Evolutionary conservation across 768 basidiomycete genomes (phyloP).

Genomic region (Artomyces pyxidatus): DNA sequence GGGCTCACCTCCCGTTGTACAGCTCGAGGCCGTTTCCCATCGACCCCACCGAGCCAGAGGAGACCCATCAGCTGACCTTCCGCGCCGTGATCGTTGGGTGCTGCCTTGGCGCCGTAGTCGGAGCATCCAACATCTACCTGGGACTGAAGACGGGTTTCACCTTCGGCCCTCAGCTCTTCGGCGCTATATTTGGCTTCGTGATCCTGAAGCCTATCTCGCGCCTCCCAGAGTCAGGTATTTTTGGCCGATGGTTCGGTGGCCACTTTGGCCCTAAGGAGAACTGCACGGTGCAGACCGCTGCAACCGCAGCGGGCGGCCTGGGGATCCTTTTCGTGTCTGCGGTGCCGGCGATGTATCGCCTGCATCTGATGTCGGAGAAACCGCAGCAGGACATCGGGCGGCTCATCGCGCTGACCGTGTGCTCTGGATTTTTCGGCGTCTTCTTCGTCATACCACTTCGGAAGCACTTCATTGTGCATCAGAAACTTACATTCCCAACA

Average conservation of each 20-base stretch:
- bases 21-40: conserved; percentile 1
- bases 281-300: conserved; percentile 53
- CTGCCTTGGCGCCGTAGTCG: conserved; percentile 44
- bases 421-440: conserved; percentile 51
- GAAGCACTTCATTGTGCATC: conserved; percentile 54
- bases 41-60: neutral
- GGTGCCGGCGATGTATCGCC: conserved; percentile 52
- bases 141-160: conserved; percentile 64
- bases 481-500: conserved; percentile 57
- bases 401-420: conserved; percentile 46
- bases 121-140: conserved; percentile 59
- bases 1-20: neutral
- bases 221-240: conserved; percentile 36
- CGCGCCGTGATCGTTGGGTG: conserved; percentile 44
- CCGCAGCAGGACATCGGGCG: conserved; percentile 47
- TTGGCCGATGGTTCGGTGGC: conserved; percentile 42
- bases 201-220: conserved; percentile 51
- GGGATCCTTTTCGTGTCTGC: conserved; percentile 55
- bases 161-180: conserved; percentile 41
- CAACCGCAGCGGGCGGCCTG: conserved; percentile 49
- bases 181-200: conserved; percentile 52
- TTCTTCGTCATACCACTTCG: conserved; percentile 61
- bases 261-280: conserved; percentile 62
- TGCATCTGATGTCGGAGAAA: conserved; percentile 35
- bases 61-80: neutral